Evolutionary conservation across 345 rosid genomes (phyloP).

Genomic region (Durio zibethinus): DNA sequence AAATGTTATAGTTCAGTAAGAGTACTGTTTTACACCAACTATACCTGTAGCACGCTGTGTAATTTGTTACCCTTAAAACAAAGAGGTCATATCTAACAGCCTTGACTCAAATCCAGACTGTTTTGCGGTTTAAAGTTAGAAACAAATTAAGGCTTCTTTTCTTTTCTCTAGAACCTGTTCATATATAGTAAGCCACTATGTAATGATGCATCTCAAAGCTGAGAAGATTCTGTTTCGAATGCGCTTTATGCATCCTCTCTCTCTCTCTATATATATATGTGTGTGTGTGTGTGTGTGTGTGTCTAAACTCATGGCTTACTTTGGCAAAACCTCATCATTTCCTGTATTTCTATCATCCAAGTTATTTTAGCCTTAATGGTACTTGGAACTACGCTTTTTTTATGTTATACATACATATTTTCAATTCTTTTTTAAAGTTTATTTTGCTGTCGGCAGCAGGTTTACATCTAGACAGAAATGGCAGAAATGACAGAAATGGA

Average conservation of each 20-base stretch:
- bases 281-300: no score
- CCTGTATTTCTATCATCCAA: not conserved
- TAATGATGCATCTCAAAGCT: not conserved
- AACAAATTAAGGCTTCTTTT: not conserved
- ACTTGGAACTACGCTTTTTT: not conserved
- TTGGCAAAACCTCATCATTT: not conserved
- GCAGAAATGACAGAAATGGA: slow-evolving; percentile 10
- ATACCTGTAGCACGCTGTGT: not conserved
- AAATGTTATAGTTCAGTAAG: not conserved
- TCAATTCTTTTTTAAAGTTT: not conserved
- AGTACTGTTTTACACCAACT: not conserved
- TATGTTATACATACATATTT: not conserved
- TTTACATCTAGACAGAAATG: not conserved
- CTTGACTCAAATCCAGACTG: not conserved
- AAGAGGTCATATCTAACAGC: not conserved
- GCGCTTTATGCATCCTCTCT: not conserved
- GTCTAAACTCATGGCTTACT: not conserved
- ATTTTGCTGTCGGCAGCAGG: slow-evolving; percentile 13
- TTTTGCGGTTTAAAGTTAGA: not conserved
- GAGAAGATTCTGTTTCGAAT: no score
- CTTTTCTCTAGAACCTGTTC: not conserved
- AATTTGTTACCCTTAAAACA: not conserved
- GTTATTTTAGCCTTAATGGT: not conserved
- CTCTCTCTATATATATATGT: no score
- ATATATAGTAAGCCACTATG: not conserved